phyloP scores from a whole-genome alignment of 176 grass and related monocot species.

The Ensete ventricosum region DNA sequence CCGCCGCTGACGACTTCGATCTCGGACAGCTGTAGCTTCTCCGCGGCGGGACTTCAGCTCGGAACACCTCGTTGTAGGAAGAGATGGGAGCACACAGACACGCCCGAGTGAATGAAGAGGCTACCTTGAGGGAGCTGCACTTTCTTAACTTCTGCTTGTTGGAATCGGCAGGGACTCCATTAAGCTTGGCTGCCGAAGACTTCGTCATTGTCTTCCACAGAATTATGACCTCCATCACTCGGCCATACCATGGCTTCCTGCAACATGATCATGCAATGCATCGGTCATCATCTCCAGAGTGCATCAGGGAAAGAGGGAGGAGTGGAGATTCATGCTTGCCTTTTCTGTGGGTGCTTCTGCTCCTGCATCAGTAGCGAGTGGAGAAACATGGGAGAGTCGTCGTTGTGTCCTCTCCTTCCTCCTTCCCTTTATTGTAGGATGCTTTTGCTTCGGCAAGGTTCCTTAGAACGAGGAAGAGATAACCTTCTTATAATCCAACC shows the following conservation, averaged over 20 bases:
- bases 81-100: slow-evolving; percentile 96
- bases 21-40: slow-evolving; percentile 90
- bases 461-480: slow-evolving; percentile 16
- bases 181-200: slow-evolving; percentile 7
- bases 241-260: slow-evolving; percentile 66
- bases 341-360: slow-evolving; percentile 42
- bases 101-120: slow-evolving; percentile 86
- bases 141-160: slow-evolving; percentile 42
- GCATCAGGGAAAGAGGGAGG: neutral
- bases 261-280: slow-evolving; percentile 5
- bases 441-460: slow-evolving; percentile 35
- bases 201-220: slow-evolving; percentile 42
- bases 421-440: slow-evolving; percentile 32
- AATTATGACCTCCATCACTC: slow-evolving; percentile 53
- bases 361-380: slow-evolving; percentile 53
- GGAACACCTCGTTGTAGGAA: slow-evolving; percentile 78
- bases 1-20: slow-evolving; percentile 24
- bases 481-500: neutral
- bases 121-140: slow-evolving; percentile 85
- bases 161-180: neutral
- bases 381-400: slow-evolving; percentile 47
- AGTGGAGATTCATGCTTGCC: slow-evolving; percentile 19
- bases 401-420: neutral
- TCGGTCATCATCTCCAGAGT: slow-evolving; percentile 19
- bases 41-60: slow-evolving; percentile 53